A percentile compares a stretch with the other conserved stretches of the same genome.
Conservation (phyloP, 2,329 filamentous ascomycete genomes). For the Penicillium sp. region DNA sequence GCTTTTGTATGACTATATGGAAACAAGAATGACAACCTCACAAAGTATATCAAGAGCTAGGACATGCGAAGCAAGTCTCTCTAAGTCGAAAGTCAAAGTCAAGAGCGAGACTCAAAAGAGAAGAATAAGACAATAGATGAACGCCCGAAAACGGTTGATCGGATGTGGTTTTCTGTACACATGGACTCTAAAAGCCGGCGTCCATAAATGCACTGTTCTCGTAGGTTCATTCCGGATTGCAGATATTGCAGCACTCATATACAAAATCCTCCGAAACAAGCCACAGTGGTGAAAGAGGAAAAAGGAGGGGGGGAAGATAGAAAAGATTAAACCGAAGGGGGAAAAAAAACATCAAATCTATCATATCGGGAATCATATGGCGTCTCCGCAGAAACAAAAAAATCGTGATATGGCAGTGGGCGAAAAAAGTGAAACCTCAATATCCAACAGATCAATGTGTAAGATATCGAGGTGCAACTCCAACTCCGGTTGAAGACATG, state of each 20-base stretch:
- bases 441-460: conserved; percentile 1
- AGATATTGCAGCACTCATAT: conserved; percentile 13
- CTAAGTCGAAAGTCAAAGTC: background rate
- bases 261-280: conserved; percentile 3
- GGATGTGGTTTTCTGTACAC: background rate
- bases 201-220: conserved; percentile 14
- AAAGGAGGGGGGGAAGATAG: background rate
- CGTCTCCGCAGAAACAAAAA: conserved; percentile 14
- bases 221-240: conserved; percentile 14
- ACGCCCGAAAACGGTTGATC: conserved; percentile 4
- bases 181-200: background rate
- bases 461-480: conserved; percentile 9
- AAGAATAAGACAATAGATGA: background rate
- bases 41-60: background rate
- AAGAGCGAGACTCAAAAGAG: background rate
- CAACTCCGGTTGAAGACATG: conserved; percentile 14
- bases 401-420: conserved; percentile 5
- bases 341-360: conserved; percentile 12
- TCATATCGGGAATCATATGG: conserved; percentile 21
- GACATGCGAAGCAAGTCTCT: background rate
- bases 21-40: background rate
- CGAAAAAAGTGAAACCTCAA: conserved; percentile 2
- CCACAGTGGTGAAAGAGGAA: background rate
- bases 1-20: background rate
- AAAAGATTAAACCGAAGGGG: background rate